Evolutionary conservation across 768 basidiomycete genomes (phyloP).

Genomic region (Suillus cothurnatus): DNA sequence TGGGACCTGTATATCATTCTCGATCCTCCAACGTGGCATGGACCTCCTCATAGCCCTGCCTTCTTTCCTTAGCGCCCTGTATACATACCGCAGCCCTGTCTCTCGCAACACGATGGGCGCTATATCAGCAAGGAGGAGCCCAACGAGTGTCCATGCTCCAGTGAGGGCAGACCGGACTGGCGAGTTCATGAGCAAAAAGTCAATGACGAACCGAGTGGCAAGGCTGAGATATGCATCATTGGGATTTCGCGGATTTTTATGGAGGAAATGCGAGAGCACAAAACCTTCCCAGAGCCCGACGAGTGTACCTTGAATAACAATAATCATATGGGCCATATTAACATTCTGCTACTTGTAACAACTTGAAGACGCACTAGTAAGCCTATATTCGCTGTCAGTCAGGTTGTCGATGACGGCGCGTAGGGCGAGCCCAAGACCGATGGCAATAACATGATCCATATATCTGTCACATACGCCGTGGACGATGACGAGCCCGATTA

Average conservation of each 20-base stretch:
- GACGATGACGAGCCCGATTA: background rate
- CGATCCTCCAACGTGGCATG: conserved; percentile 33
- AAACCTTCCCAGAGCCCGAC: conserved; percentile 84
- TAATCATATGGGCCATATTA: background rate
- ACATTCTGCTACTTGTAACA: background rate
- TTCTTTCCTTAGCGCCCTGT: conserved; percentile 39
- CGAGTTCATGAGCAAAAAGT: conserved; percentile 66
- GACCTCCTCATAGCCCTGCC: conserved; percentile 33
- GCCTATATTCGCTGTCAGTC: conserved; percentile 31
- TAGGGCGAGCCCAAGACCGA: conserved; percentile 64
- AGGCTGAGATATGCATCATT: conserved; percentile 71
- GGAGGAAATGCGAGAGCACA: conserved; percentile 70
- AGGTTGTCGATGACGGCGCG: conserved; percentile 61
- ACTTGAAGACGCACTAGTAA: conserved; percentile 33
- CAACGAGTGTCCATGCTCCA: conserved; percentile 54
- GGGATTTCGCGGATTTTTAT: conserved; percentile 58
- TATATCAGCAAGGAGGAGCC: conserved; percentile 55
- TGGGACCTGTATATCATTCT: conserved; percentile 25
- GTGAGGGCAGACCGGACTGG: conserved; percentile 46
- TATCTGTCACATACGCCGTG: background rate
- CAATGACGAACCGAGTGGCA: conserved; percentile 66
- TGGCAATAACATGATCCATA: conserved; percentile 75
- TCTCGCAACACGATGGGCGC: conserved; percentile 50
- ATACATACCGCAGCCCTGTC: conserved; percentile 38
- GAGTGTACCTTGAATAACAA: conserved; percentile 48